Base-by-base conservation (phyloP, 2,329 filamentous ascomycete species). In the Mollisiaceae sp. region DNA sequence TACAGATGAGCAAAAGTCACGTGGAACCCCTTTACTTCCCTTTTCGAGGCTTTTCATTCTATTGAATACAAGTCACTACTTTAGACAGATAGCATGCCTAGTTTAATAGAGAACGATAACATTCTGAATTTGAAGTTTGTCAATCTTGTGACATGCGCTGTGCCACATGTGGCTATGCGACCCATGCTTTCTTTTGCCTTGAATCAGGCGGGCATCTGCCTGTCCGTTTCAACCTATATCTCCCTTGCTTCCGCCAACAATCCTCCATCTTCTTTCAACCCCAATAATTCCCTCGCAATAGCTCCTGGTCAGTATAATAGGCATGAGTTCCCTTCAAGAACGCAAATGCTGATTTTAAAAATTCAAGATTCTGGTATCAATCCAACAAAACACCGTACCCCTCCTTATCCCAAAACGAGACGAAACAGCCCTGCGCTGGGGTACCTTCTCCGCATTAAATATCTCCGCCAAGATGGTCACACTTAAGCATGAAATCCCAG, bases 391-490 rank as follows among this genome's bases (percentile, higher is more conserved):
- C 27, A 32, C 27, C 27, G 14, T 12, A 27, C 50, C 18, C 6
- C 50, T 32, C 50, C 50, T 18, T 27, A 24, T 24, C n/a, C 50
- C 24, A 27, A 54, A 27, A 32, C 50, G 50, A 54, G 32, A 27
- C 50, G 15, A 35, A 54, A 54, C 50, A 54, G 12, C 38, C 12
- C 24, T 8, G n/a, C 50, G 24, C n/a, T 35, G 32, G 24, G 18
- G 5, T n/a, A 32, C 14, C 12, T 18, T 54, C 50, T 27, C 14
- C 50, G 24, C 24, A 54, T 5, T 14, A 8, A 35, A 18, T n/a
- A 54, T 54, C 50, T 9, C 50, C 50, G 24, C 24, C 50, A 18
- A 54, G 1, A 54, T 54, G 50, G 50, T 54, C 24, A 54, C 50
- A 35, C 11, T 54, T 27, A 35, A 54, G 50, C 50, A 54, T 54